A percentile compares a stretch with the other conserved stretches of the same genome.
Evolutionary conservation across 2,329 filamentous ascomycete species (phyloP).

Genomic region (Venturia effusa): DNA sequence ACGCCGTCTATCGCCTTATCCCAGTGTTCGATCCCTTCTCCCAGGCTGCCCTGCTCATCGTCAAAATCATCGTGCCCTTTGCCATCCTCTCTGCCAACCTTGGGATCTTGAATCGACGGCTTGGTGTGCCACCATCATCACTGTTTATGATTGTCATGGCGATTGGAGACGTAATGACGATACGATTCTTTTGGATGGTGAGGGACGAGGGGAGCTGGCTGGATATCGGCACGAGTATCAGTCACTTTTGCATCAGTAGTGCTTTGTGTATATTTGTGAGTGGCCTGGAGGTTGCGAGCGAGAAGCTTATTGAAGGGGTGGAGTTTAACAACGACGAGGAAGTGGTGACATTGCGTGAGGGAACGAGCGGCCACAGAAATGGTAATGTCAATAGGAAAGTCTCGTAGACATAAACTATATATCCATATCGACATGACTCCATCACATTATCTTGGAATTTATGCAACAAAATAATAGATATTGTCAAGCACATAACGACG

Average conservation of each 20-base stretch:
- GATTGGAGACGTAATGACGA: constrained; percentile 78
- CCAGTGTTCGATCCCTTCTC: constrained; percentile 91
- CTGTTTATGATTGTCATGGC: constrained; percentile 89
- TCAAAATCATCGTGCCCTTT: constrained; percentile 91
- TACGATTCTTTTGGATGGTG: constrained; percentile 97
- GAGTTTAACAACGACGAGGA: constrained; percentile 40
- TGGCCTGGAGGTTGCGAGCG: constrained; percentile 73
- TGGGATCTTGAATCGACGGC: constrained; percentile 76
- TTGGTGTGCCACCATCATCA: constrained; percentile 77
- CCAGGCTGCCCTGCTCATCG: constrained; percentile 72
- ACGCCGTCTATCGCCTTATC: constrained; percentile 76
- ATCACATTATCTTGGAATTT: no score
- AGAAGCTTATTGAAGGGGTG: constrained; percentile 70
- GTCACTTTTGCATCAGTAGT: constrained; percentile 88
- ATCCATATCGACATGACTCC: no score
- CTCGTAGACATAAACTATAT: neutral
- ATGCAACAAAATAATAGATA: no score
- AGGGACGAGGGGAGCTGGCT: constrained; percentile 94
- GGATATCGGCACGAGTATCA: constrained; percentile 95
- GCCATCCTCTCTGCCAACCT: constrained; percentile 84
- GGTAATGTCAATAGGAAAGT: neutral
- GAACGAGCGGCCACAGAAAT: neutral
- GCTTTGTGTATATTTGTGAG: constrained; percentile 84
- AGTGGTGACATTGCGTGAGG: neutral
- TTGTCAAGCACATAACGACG: no score